These are phyloP conservation scores for Plantago ovata DNA, from an alignment of 257 asterid genomes.

Conservation along the genomic window DNA sequence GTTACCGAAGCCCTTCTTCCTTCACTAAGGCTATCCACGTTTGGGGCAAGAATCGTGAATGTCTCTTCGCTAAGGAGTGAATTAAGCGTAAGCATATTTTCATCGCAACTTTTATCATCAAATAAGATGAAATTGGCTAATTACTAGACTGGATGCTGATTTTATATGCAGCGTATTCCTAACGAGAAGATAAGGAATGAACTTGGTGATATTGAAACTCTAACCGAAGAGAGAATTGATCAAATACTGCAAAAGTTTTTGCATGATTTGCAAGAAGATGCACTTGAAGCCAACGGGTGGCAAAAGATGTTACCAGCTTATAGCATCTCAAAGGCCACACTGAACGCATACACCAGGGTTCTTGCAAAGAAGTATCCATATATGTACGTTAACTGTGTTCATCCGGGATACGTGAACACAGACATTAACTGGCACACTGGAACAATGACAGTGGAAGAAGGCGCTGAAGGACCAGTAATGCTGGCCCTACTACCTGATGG, in stretches of 20 bases:
- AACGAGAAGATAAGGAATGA: conserved; percentile 47
- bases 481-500: conserved; percentile 60
- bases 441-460: conserved; percentile 54
- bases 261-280: conserved; percentile 41
- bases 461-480: conserved; percentile 71
- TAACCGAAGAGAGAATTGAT: conserved; percentile 60
- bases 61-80: conserved; percentile 71
- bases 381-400: conserved; percentile 75
- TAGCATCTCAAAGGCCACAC: conserved; percentile 67
- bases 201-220: conserved; percentile 52
- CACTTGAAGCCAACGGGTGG: conserved; percentile 70
- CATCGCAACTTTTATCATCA: neutral
- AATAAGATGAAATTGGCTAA: neutral
- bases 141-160: neutral
- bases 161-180: conserved; percentile 56
- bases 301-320: conserved; percentile 78
- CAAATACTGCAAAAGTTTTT: conserved; percentile 45
- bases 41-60: conserved; percentile 68
- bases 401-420: conserved; percentile 73
- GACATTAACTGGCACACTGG: conserved; percentile 74
- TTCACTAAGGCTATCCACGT: conserved; percentile 43
- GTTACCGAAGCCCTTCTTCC: conserved; percentile 82
- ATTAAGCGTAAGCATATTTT: conserved; percentile 42
- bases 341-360: conserved; percentile 71
- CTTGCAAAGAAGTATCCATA: conserved; percentile 59